These are phyloP conservation scores for Furcasterigmium sp. DNA, from an alignment of 2,329 filamentous ascomycete species.

Conservation along the genomic window DNA sequence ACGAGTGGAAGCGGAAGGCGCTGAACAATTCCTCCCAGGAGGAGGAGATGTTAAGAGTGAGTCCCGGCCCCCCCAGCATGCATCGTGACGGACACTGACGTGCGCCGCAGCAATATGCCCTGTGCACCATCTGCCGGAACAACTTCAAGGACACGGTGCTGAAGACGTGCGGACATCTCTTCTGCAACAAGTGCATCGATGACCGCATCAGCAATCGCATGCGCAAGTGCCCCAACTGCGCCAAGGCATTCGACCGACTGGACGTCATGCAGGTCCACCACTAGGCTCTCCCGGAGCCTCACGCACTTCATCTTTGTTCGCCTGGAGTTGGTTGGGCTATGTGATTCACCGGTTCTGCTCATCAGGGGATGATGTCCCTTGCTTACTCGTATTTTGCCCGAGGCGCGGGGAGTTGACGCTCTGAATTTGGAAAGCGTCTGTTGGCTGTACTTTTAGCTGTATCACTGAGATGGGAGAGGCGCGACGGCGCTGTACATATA, in stretches of 20 bases:
- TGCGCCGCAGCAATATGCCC: slow-evolving; percentile 29
- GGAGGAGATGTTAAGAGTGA: slow-evolving; percentile 80
- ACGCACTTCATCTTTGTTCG: no score
- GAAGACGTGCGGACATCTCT: slow-evolving; percentile 91
- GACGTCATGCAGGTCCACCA: slow-evolving; percentile 75
- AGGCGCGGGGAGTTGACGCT: background rate
- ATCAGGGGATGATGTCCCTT: slow-evolving; percentile 13
- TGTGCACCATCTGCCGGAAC: slow-evolving; percentile 88
- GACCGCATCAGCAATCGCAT: slow-evolving; percentile 84
- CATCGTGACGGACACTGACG: background rate
- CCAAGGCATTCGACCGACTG: slow-evolving; percentile 82
- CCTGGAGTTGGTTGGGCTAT: no score
- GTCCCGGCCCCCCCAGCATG: slow-evolving; percentile 27
- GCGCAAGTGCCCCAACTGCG: slow-evolving; percentile 93
- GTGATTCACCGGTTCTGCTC: background rate
- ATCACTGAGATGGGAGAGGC: slow-evolving; percentile 2
- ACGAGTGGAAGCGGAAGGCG: slow-evolving; percentile 80
- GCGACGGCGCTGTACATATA: slow-evolving; percentile 10
- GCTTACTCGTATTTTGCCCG: background rate
- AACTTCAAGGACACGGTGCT: slow-evolving; percentile 93
- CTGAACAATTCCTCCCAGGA: slow-evolving; percentile 76
- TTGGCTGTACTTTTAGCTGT: slow-evolving; percentile 13
- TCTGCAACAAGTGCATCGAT: slow-evolving; percentile 87
- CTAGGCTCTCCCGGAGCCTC: no score
- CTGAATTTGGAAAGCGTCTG: slow-evolving; percentile 11